These are phyloP conservation scores for Clarkia xantiana DNA, from an alignment of 345 rosid species.

Conservation along the genomic window DNA sequence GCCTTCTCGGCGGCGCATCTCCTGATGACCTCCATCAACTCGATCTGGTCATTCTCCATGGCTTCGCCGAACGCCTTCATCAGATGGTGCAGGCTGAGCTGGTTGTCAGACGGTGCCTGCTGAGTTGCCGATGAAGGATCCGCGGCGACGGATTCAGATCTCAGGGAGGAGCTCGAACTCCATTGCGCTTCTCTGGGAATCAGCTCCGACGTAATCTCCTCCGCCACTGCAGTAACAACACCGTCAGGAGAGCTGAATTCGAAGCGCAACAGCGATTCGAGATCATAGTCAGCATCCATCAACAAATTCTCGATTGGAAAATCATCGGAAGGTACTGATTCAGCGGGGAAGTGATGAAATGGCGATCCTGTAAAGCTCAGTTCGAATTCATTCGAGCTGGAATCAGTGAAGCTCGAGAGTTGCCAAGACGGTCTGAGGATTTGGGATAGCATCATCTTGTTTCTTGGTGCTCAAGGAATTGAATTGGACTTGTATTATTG, in stretches of 20 bases:
- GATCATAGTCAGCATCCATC: conserved; percentile 1
- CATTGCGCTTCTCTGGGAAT: not conserved
- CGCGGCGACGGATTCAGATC: not conserved
- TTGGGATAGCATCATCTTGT: conserved; percentile 18
- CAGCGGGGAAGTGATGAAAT: not conserved
- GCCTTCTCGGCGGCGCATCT: conserved; percentile 22
- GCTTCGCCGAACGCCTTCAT: conserved; percentile 32
- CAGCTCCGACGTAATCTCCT: not conserved
- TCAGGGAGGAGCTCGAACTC: conserved; percentile 24
- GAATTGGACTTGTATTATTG: not conserved
- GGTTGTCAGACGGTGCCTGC: conserved; percentile 11
- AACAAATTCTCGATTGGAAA: not conserved
- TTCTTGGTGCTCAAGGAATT: not conserved
- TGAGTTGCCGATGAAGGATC: not conserved
- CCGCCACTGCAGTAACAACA: no score
- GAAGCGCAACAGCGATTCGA: not conserved
- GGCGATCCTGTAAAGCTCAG: not conserved
- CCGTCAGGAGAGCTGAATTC: no score
- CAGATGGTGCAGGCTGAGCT: conserved; percentile 20
- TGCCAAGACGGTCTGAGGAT: conserved; percentile 20
- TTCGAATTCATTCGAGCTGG: not conserved
- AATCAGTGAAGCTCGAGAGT: conserved; percentile 1
- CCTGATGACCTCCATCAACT: conserved; percentile 24
- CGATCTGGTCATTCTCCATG: conserved; percentile 16
- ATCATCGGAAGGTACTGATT: not conserved